phyloP scores from a whole-genome alignment of 2,329 filamentous ascomycete species.

The Aspergillus aculeatinus region DNA sequence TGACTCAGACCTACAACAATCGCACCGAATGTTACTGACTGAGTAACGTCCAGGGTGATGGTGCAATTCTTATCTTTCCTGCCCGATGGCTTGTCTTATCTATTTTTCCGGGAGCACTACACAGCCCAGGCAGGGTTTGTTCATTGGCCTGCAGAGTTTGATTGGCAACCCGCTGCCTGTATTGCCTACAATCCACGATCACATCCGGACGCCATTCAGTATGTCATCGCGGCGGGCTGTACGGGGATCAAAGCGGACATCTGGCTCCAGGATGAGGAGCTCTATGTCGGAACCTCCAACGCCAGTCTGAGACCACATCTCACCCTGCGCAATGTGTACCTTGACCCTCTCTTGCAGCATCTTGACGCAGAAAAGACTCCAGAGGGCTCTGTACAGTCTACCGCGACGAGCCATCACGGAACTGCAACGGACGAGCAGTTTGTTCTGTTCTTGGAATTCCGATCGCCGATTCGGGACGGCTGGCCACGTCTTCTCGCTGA shows the following conservation, averaged over 20 bases:
- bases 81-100: conserved; percentile 19
- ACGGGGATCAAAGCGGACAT: conserved; percentile 27
- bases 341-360: conserved; percentile 22
- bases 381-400: neutral
- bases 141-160: conserved; percentile 17
- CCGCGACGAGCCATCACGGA: neutral
- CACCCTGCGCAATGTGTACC: conserved; percentile 22
- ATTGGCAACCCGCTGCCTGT: conserved; percentile 18
- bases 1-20: too few relatives aligned
- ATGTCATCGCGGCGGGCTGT: conserved; percentile 26
- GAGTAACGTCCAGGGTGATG: conserved; percentile 14
- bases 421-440: conserved; percentile 14
- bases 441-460: conserved; percentile 26
- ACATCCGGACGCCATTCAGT: conserved; percentile 20
- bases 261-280: conserved; percentile 24
- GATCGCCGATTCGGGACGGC: conserved; percentile 15
- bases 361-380: conserved; percentile 16
- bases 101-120: conserved; percentile 12
- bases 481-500: conserved; percentile 22
- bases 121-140: conserved; percentile 7
- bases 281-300: conserved; percentile 23
- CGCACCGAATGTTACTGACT: neutral
- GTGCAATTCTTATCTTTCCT: conserved; percentile 22
- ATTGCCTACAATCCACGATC: conserved; percentile 23
- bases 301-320: conserved; percentile 11